Evolutionary conservation across 176 grass and related monocot genomes (phyloP).

Genomic region (Rhynchospora pubera): DNA sequence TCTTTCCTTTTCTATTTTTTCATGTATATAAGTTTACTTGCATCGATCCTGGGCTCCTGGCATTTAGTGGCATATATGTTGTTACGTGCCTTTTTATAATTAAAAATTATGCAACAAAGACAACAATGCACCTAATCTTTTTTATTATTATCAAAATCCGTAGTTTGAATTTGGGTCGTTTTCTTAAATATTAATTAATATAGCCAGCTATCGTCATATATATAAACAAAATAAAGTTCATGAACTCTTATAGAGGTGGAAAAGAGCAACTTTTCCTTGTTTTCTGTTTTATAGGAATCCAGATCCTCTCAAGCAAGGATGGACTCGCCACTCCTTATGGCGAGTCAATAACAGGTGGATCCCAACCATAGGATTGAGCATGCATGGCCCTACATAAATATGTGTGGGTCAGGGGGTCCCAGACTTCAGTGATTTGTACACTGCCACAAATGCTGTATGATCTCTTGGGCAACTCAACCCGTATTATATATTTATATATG

Average conservation of each 20-base stretch:
- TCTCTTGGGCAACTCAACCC: not conserved
- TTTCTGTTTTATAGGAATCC: conserved; percentile 15
- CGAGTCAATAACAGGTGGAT: not conserved
- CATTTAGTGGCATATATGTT: not conserved
- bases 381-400: not conserved
- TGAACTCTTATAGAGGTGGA: conserved; percentile 2
- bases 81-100: not conserved
- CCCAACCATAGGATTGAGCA: not conserved
- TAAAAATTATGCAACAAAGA: not conserved
- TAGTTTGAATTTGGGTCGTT: not conserved
- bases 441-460: not conserved
- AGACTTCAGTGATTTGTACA: not conserved
- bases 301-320: not conserved
- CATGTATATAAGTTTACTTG: not conserved
- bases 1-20: not conserved
- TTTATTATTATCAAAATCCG: not conserved
- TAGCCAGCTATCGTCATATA: not conserved
- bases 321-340: not conserved
- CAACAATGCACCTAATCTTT: not conserved
- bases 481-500: too few species aligned
- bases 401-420: not conserved
- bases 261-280: conserved; percentile 20
- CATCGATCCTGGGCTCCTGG: too few species aligned
- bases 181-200: not conserved
- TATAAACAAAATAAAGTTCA: not conserved